These are phyloP conservation scores for Pachyrhizus erosus DNA, from an alignment of 306 rosid genomes.

Conservation along the genomic window DNA sequence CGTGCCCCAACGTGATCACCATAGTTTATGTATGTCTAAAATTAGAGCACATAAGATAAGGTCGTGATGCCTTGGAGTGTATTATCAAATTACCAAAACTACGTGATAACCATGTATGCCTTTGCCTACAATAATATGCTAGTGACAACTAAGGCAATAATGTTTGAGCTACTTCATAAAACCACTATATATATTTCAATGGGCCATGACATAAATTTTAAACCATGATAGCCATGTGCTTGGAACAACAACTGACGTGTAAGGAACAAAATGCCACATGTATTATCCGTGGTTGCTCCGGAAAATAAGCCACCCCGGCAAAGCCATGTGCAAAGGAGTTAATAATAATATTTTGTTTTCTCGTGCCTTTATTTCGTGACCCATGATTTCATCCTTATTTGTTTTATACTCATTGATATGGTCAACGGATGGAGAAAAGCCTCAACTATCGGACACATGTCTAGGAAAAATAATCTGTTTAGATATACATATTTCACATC, in stretches of 20 bases:
- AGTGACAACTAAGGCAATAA: not conserved
- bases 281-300: not conserved
- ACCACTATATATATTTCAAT: not conserved
- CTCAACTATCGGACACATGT: not conserved
- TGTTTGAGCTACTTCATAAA: not conserved
- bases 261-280: not conserved
- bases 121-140: not conserved
- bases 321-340: constrained; percentile 27
- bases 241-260: not conserved
- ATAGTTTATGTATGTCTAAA: not conserved
- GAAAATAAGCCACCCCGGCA: not conserved
- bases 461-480: not conserved
- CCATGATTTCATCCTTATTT: not conserved
- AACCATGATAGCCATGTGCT: not conserved
- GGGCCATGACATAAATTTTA: not conserved
- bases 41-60: not conserved
- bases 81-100: not conserved
- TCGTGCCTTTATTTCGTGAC: too few species aligned
- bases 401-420: not conserved
- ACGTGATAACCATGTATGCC: not conserved
- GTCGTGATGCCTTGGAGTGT: not conserved
- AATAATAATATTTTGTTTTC: too few species aligned
- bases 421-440: not conserved
- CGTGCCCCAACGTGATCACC: not conserved
- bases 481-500: not conserved